Conservation (phyloP, 805 yeast species). For the Debaryomyces prosopidis region DNA sequence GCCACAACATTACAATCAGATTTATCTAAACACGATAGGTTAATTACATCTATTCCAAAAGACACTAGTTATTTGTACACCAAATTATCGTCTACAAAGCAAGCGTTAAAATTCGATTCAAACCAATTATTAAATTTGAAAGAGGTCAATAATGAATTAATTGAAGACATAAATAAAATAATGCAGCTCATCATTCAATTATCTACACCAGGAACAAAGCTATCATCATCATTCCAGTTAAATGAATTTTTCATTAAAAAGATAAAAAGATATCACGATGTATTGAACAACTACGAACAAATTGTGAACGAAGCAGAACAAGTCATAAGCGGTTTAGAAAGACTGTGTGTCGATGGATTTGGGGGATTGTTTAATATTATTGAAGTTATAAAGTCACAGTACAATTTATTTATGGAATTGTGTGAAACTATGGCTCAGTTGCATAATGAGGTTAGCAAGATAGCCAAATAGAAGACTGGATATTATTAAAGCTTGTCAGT, state of each 20-base stretch:
- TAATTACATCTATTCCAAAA: constrained; percentile 70
- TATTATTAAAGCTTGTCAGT: neutral
- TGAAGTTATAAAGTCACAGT: constrained; percentile 66
- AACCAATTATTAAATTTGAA: constrained; percentile 35
- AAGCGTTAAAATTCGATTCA: constrained; percentile 55
- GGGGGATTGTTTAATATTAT: constrained; percentile 49
- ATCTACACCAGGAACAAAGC: constrained; percentile 55
- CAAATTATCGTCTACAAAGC: constrained; percentile 62
- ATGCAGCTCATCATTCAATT: constrained; percentile 53
- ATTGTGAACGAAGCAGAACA: constrained; percentile 62
- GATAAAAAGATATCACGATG: constrained; percentile 49
- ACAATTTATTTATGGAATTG: constrained; percentile 68
- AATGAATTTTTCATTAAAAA: constrained; percentile 55
- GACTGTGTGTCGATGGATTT: constrained; percentile 38
- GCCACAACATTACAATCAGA: constrained; percentile 68
- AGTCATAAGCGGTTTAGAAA: constrained; percentile 46
- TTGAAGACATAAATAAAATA: constrained; percentile 54
- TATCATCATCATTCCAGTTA: constrained; percentile 54
- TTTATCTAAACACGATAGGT: constrained; percentile 58
- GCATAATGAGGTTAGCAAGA: constrained; percentile 42
- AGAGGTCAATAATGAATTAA: constrained; percentile 38
- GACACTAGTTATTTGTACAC: constrained; percentile 66
- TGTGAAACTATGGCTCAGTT: constrained; percentile 73
- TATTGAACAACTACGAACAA: constrained; percentile 57
- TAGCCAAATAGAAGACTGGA: constrained; percentile 4